Evolutionary conservation across 805 yeast genomes (phyloP).

Genomic region (Kluyveromyces nonfermentans): DNA sequence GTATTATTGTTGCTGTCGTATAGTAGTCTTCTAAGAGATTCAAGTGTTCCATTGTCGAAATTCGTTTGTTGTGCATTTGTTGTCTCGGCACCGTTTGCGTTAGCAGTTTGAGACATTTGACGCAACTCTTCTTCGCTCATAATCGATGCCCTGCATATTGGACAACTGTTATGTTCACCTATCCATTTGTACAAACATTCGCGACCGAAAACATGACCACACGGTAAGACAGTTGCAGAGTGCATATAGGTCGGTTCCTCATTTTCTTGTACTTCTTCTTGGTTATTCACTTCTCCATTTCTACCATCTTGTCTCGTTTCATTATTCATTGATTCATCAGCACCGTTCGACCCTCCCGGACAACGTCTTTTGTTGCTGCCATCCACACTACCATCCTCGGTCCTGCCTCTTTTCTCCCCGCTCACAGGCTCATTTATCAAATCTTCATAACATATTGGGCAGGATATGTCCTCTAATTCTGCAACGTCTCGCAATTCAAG

Average conservation of each 20-base stretch:
- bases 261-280: constrained; percentile 6
- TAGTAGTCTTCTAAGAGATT: constrained; percentile 21
- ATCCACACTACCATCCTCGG: constrained; percentile 16
- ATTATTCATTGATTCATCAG: constrained; percentile 2
- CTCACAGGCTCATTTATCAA: constrained; percentile 26
- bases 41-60: constrained; percentile 8
- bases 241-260: constrained; percentile 37
- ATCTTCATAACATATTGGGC: constrained; percentile 60
- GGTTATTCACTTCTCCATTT: background rate
- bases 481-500: constrained; percentile 33
- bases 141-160: constrained; percentile 65
- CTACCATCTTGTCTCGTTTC: background rate
- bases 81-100: constrained; percentile 9
- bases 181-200: constrained; percentile 85
- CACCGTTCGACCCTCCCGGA: background rate
- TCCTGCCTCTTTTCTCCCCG: constrained; percentile 22
- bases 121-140: constrained; percentile 22
- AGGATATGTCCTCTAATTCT: constrained; percentile 31
- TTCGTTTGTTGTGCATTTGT: constrained; percentile 14
- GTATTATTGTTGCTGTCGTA: constrained; percentile 9
- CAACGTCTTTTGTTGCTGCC: background rate
- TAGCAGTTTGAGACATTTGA: constrained; percentile 5
- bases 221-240: constrained; percentile 65
- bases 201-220: constrained; percentile 80
- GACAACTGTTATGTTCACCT: constrained; percentile 64